Evolutionary conservation across 306 rosid species (phyloP), one percentile per base, ranked within the genome.

Genomic region (Fagus crenata): DNA sequence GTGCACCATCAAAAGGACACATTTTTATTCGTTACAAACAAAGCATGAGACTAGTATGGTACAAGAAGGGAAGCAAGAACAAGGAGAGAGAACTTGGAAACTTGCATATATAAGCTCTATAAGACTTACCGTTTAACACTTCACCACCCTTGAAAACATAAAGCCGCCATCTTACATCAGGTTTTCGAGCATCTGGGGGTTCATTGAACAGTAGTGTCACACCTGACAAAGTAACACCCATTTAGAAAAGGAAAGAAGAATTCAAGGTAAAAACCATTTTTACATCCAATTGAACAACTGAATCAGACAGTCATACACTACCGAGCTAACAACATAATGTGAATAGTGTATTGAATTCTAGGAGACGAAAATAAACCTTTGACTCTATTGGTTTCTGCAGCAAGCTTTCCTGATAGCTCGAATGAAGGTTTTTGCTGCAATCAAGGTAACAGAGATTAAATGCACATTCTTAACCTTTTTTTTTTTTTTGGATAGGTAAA

Each of bases 361-460:
- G 31, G 37, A 73, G 73, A 68, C 28, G 41, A 60, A 41, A 36
- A 12, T 59, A 71, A 78, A 94, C 98, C 98, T 85, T 90, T 92
- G 74, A 92, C 82, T 82, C 97, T 87, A 80, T 94, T 94, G 18
- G 97, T 94, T 89, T 94, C 98, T 13, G 90, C 95, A 18, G 98
- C 98, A 56, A 94, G 98, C 85, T 94, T 92, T 80, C 98, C 98
- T 64, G 98, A 94, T n/a, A 94, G 85, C 82, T 94, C 98, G 84
- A 90, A 94, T 15, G 98, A 94, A 83, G 98, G 98, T 67, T 94
- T 87, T 81, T 90, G 87, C 98, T 94, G 93, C 76, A 86, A 76
- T n/a, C 6, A 78, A 65, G 73, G 31, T n/a, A 65, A 43, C 67
- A 56, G 28, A 46, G 53, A 68, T 81, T 61, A 78, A 17, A 67